Percentiles rank a stretch among this genome's conserved stretches.
Evolutionary conservation across 768 basidiomycete species (phyloP).

Genomic region (Calocybe cyanea): DNA sequence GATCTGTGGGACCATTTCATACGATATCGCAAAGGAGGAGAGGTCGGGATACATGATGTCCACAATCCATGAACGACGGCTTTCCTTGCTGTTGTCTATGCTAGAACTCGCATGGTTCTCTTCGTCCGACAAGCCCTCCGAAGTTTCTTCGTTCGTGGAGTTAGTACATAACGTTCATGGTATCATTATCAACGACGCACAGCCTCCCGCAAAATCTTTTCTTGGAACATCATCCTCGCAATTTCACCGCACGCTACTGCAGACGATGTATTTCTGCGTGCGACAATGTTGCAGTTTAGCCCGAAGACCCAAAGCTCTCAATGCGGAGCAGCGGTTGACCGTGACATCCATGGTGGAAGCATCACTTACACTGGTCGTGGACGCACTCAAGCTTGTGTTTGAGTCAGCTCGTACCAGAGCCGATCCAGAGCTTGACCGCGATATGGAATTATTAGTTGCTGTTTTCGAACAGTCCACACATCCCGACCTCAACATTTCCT

Average conservation of each 20-base stretch:
- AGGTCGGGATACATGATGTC: constrained; percentile 84
- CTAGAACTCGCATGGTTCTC: constrained; percentile 82
- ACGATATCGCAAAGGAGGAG: constrained; percentile 60
- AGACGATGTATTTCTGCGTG: constrained; percentile 75
- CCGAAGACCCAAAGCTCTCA: constrained; percentile 44
- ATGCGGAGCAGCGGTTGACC: constrained; percentile 58
- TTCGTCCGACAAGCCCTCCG: constrained; percentile 46
- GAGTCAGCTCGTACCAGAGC: constrained; percentile 53
- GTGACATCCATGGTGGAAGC: constrained; percentile 61
- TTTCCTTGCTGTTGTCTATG: constrained; percentile 70
- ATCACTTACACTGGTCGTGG: constrained; percentile 61
- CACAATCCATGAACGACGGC: constrained; percentile 69
- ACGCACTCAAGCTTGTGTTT: constrained; percentile 63
- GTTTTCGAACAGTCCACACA: constrained; percentile 82
- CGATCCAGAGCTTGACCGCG: constrained; percentile 67
- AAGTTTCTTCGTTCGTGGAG: constrained; percentile 56
- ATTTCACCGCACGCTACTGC: constrained; percentile 79
- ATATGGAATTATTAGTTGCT: constrained; percentile 77
- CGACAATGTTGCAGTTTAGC: constrained; percentile 55
- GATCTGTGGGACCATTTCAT: constrained; percentile 62
- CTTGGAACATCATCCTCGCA: constrained; percentile 57
- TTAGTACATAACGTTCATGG: constrained; percentile 58
- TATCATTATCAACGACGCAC: constrained; percentile 70
- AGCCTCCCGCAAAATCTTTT: constrained; percentile 71
- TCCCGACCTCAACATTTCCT: constrained; percentile 62